Conservation (phyloP, 1,284 basidiomycete species). For the Leucoagaricus sp. region DNA sequence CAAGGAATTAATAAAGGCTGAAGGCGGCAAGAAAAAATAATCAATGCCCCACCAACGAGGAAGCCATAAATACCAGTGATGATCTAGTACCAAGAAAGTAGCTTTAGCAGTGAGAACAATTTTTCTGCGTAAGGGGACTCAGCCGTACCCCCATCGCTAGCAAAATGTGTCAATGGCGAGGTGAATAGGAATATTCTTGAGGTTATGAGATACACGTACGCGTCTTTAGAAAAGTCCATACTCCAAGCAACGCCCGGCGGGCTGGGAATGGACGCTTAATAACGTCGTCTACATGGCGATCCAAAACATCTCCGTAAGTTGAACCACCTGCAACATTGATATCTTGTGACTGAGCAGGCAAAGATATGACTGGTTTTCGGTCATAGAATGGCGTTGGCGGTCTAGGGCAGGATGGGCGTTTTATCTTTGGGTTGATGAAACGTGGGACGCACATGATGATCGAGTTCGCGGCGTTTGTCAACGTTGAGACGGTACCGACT, state of each 20-base stretch:
- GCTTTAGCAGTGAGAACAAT: too few relatives aligned
- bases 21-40: background rate
- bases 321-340: background rate
- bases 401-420: conserved; percentile 31
- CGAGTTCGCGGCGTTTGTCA: conserved; percentile 79
- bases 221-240: conserved; percentile 87
- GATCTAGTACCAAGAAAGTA: conserved; percentile 42
- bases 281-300: conserved; percentile 80
- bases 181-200: conserved; percentile 6
- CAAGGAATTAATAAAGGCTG: background rate
- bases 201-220: conserved; percentile 43
- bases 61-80: conserved; percentile 83
- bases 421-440: background rate
- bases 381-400: conserved; percentile 71
- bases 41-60: conserved; percentile 58
- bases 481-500: conserved; percentile 66
- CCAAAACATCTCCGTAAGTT: conserved; percentile 58
- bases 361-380: conserved; percentile 63
- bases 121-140: background rate
- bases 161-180: background rate
- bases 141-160: conserved; percentile 58
- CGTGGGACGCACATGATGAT: conserved; percentile 58
- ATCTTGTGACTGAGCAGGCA: conserved; percentile 41
- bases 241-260: conserved; percentile 63
- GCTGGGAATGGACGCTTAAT: conserved; percentile 67